Conservation (phyloP, 352 stramenopile species). For the Pythium volutum region DNA sequence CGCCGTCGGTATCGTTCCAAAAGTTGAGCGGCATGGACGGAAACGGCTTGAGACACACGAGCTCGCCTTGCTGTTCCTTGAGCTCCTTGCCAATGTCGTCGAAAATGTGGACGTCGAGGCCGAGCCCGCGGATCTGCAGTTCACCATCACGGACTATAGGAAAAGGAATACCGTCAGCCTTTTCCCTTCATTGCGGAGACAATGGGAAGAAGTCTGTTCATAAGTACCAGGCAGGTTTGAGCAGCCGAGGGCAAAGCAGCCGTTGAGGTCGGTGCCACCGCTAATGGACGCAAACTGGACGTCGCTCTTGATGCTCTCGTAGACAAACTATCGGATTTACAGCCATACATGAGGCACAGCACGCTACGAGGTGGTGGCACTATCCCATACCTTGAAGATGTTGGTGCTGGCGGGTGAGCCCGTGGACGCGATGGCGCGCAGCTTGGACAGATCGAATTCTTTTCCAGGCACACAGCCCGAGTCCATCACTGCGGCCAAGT, state of each 20-base stretch:
- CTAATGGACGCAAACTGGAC: conserved; percentile 83
- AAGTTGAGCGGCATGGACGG: conserved; percentile 84
- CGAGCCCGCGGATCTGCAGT: conserved; percentile 75
- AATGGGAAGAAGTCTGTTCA: background rate
- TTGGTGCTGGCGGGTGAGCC: conserved; percentile 72
- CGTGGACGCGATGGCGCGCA: conserved; percentile 67
- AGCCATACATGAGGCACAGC: too few relatives aligned
- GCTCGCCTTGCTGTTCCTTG: conserved; percentile 47
- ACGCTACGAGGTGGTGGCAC: too few relatives aligned
- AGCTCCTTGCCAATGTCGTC: conserved; percentile 56
- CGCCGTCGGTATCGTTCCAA: conserved; percentile 69
- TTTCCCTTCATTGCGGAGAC: too few relatives aligned
- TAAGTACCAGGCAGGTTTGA: conserved; percentile 56
- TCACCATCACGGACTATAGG: conserved; percentile 63
- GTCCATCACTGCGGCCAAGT: conserved; percentile 74
- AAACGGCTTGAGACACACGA: conserved; percentile 77
- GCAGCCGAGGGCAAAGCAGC: conserved; percentile 73
- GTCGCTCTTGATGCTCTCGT: conserved; percentile 67
- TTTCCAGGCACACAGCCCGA: conserved; percentile 54
- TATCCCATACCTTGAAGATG: conserved; percentile 52
- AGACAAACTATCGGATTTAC: conserved; percentile 46
- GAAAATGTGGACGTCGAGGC: conserved; percentile 77
- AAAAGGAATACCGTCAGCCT: background rate
- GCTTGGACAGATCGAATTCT: conserved; percentile 62
- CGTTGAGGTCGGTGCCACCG: conserved; percentile 81